Percentiles rank a stretch among this genome's conserved stretches.
phyloP scores from a whole-genome alignment of 345 rosid species.

The Eucalyptus sp. region DNA sequence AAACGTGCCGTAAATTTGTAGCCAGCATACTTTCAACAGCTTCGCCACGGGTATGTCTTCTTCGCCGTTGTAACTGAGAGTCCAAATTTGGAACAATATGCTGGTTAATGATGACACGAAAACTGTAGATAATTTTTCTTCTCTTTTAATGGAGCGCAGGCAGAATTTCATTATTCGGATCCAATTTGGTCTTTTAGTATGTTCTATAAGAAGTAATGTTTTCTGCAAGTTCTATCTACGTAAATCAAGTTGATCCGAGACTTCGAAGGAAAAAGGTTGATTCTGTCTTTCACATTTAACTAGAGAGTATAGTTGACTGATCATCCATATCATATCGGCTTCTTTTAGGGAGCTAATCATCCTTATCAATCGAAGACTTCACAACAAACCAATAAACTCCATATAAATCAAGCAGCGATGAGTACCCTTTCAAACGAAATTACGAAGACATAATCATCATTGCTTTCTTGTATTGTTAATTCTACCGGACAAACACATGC shows the following conservation, averaged over 20 bases:
- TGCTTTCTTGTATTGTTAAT: background rate
- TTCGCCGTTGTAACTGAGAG: background rate
- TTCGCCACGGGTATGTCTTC: accelerated
- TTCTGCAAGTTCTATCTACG: background rate
- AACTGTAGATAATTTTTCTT: background rate
- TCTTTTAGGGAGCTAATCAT: accelerated
- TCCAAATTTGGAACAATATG: background rate
- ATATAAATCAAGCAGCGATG: background rate
- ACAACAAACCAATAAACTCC: background rate
- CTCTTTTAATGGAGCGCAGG: accelerated
- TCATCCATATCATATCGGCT: accelerated
- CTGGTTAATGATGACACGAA: background rate
- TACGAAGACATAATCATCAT: too few relatives aligned
- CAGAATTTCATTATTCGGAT: background rate
- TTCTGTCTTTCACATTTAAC: accelerated
- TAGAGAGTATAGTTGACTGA: too few relatives aligned
- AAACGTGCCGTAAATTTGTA: background rate
- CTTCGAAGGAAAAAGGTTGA: accelerated
- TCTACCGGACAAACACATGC: background rate
- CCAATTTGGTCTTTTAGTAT: background rate
- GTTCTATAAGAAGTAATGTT: background rate
- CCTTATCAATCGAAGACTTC: accelerated
- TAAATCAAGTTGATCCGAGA: accelerated
- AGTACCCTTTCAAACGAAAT: background rate
- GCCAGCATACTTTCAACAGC: background rate